Conservation (phyloP, 2,329 filamentous ascomycete genomes). For the Cephalotrichum gorgonifer region DNA sequence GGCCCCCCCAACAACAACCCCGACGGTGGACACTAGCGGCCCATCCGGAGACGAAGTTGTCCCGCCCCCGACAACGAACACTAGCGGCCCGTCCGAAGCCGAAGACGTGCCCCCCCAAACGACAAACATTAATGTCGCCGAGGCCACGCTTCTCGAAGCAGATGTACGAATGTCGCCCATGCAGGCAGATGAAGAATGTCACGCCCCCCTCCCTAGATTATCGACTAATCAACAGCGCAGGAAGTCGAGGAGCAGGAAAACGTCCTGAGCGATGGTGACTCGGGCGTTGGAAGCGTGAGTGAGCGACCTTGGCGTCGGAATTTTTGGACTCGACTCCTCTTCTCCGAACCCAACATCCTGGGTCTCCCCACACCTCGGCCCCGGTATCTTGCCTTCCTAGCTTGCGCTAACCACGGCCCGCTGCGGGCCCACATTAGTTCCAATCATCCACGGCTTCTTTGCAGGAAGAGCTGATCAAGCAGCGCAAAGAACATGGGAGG, state of each 20-base stretch:
- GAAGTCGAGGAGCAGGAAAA: neutral
- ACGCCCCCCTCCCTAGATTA: neutral
- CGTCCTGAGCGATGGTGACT: neutral
- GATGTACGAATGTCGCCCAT: neutral
- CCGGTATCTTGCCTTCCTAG: too few relatives aligned
- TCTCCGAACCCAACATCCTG: neutral
- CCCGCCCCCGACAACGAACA: neutral
- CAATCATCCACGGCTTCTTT: neutral
- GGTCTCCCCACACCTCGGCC: neutral
- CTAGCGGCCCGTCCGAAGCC: neutral
- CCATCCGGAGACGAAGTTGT: too few relatives aligned
- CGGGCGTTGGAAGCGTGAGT: neutral
- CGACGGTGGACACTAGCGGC: too few relatives aligned
- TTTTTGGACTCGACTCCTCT: neutral
- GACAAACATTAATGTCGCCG: neutral
- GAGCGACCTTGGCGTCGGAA: too few relatives aligned
- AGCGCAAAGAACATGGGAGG: neutral
- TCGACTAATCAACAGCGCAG: neutral
- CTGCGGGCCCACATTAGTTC: neutral
- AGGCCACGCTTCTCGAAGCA: neutral
- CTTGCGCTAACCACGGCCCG: constrained; percentile 1
- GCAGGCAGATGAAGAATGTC: neutral
- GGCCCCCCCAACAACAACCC: too few relatives aligned
- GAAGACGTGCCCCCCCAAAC: neutral
- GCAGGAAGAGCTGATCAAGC: constrained; percentile 1